Conservation (phyloP, 1,284 basidiomycete genomes). For the Xerocomus nothofagi region DNA sequence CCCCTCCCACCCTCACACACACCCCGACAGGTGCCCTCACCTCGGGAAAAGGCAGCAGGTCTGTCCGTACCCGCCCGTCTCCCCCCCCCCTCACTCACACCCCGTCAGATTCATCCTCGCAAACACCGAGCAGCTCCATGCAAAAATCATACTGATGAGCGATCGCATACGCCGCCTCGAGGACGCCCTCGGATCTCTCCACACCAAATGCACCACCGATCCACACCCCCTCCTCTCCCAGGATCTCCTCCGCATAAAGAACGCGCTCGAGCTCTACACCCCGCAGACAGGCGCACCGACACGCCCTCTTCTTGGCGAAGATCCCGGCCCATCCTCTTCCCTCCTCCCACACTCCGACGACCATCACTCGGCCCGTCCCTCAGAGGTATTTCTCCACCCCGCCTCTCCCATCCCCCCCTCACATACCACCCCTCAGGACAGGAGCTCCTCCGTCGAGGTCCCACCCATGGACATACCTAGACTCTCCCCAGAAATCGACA, state of each 20-base stretch:
- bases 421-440: slow-evolving; percentile 18
- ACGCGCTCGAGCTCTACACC: slow-evolving; percentile 61
- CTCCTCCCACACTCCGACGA: slow-evolving; percentile 13
- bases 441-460: slow-evolving; percentile 29
- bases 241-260: slow-evolving; percentile 62
- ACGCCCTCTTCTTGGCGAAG: slow-evolving; percentile 4
- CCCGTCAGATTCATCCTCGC: slow-evolving; percentile 62
- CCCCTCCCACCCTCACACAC: slow-evolving; percentile 2
- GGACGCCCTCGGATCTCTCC: slow-evolving; percentile 50
- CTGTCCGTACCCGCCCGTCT: background rate
- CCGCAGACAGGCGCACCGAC: slow-evolving; percentile 32
- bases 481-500: slow-evolving; percentile 54
- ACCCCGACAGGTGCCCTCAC: slow-evolving; percentile 62
- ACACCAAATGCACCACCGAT: slow-evolving; percentile 34
- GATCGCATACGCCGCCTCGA: slow-evolving; percentile 67
- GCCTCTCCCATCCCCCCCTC: background rate
- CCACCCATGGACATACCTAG: slow-evolving; percentile 13
- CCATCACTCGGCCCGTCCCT: slow-evolving; percentile 19
- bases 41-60: slow-evolving; percentile 73
- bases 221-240: slow-evolving; percentile 58
- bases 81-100: slow-evolving; percentile 6
- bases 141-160: slow-evolving; percentile 69
- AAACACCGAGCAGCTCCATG: slow-evolving; percentile 70
- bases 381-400: slow-evolving; percentile 24
- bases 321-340: slow-evolving; percentile 18